Evolutionary conservation across 257 asterid species (phyloP).

Genomic region (Ligustrum vulgare): DNA sequence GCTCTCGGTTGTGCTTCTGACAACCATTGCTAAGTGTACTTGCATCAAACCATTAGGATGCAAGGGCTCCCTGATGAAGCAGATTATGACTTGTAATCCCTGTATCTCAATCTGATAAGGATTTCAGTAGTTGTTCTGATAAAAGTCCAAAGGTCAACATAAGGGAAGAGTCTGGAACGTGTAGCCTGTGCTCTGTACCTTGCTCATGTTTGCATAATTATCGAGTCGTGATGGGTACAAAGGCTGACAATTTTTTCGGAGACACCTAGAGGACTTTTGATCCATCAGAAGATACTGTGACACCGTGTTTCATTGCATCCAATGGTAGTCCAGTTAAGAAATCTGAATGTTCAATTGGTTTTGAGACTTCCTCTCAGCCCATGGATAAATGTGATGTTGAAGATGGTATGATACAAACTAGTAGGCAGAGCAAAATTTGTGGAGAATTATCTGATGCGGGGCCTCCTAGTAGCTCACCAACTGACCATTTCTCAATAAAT

Average conservation of each 20-base stretch:
- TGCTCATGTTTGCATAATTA: slow-evolving; percentile 62
- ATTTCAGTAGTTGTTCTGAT: slow-evolving; percentile 28
- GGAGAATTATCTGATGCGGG: slow-evolving; percentile 35
- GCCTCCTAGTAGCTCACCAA: slow-evolving; percentile 33
- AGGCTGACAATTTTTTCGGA: slow-evolving; percentile 57
- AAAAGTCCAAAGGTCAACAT: slow-evolving; percentile 36
- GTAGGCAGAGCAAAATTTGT: slow-evolving; percentile 26
- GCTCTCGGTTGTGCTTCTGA: too few species aligned
- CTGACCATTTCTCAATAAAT: slow-evolving; percentile 27
- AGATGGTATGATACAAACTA: slow-evolving; percentile 31
- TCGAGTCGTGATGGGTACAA: slow-evolving; percentile 54
- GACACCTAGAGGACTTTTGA: slow-evolving; percentile 56
- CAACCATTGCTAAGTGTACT: too few species aligned
- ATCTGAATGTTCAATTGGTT: not conserved
- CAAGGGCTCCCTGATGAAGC: slow-evolving; percentile 54
- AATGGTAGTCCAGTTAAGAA: not conserved
- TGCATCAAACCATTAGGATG: too few species aligned
- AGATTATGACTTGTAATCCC: slow-evolving; percentile 38
- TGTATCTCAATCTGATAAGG: slow-evolving; percentile 43
- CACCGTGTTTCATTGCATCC: slow-evolving; percentile 24
- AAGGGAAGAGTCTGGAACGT: slow-evolving; percentile 48
- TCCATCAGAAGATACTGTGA: slow-evolving; percentile 38
- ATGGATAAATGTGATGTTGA: slow-evolving; percentile 34
- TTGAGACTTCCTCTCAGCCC: slow-evolving; percentile 26
- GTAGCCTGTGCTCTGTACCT: slow-evolving; percentile 70